Evolutionary conservation across 1,139 yeast genomes (phyloP), one percentile per base, ranked within the genome.

Genomic region (Pneumocystis jirovecii): DNA sequence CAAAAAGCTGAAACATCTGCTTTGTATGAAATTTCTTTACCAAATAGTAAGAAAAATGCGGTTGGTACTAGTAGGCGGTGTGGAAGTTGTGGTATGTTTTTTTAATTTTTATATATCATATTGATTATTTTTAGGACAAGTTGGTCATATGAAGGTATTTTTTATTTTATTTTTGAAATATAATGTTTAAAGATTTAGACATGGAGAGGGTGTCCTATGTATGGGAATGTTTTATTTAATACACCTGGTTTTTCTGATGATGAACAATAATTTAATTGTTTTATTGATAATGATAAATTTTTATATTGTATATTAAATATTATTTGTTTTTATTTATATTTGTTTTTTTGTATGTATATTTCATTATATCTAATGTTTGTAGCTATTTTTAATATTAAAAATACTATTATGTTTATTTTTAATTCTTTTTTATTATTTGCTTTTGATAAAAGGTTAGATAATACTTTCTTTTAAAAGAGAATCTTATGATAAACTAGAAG

Each of bases 61-160:
- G 82, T 83, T 64, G 88, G 89, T 19, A 86, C 57, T 25, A 50
- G 34, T 50, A 50, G 34, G 4, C 57, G 57, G 10, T 85, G 72
- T 67, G 34, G 73, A 69, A 31, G 70, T 71, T 35, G 70, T 70
- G 64, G 69, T 67, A 19, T 57, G 70, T 87, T 87, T 8, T 31
- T 40, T 60, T 62, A 21, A 40, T 19, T 40, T 56, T 37, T 19
- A 37, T 44, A 21, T 88, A 73, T 84, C 97, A 73, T 82, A 89
- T 72, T 93, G 97, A 77, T 90, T 95, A 4, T 87, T 95, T 1
- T 93, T 97, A 80, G 97, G 97, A 37, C 95, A 93, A 2, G 82
- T 87, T 71, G 98, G 97, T 0, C 98, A 93, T 74, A 93, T 91
- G 69, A 61, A 81, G 95, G 61, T 60, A 25, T 60, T 60, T 60